A percentile compares a stretch with the other conserved stretches of the same genome.
These are phyloP conservation scores for Hyaloscypha finlandica DNA, from an alignment of 495 filamentous ascomycete species.

Conservation along the genomic window DNA sequence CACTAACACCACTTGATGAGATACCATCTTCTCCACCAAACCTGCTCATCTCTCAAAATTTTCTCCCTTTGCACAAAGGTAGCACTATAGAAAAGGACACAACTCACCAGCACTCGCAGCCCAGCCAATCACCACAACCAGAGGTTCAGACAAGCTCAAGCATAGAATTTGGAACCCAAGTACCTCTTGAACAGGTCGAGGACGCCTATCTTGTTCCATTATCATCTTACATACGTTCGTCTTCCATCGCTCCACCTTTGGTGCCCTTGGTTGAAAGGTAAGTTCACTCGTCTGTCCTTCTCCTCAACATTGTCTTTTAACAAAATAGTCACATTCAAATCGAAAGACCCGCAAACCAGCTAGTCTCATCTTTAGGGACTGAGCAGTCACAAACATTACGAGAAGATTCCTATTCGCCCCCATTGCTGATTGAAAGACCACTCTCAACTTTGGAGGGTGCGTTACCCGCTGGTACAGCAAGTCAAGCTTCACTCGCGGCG, in stretches of 20 bases:
- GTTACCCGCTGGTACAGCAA: background rate
- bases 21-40: background rate
- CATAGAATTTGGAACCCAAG: background rate
- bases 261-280: background rate
- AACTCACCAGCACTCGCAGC: background rate
- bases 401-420: background rate
- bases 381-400: background rate
- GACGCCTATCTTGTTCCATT: background rate
- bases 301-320: background rate
- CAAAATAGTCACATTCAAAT: background rate
- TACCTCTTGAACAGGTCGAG: background rate
- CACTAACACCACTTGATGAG: background rate
- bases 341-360: background rate
- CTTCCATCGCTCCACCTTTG: background rate
- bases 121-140: background rate
- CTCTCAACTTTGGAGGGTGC: background rate
- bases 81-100: background rate
- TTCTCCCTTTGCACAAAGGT: background rate
- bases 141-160: background rate
- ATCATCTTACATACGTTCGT: background rate
- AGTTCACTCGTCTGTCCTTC: background rate
- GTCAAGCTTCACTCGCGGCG: background rate
- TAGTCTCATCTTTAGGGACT: background rate
- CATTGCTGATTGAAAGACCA: background rate
- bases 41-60: background rate